Conservation (phyloP, 129 eudicot species). For the Flaveria trinervia region DNA sequence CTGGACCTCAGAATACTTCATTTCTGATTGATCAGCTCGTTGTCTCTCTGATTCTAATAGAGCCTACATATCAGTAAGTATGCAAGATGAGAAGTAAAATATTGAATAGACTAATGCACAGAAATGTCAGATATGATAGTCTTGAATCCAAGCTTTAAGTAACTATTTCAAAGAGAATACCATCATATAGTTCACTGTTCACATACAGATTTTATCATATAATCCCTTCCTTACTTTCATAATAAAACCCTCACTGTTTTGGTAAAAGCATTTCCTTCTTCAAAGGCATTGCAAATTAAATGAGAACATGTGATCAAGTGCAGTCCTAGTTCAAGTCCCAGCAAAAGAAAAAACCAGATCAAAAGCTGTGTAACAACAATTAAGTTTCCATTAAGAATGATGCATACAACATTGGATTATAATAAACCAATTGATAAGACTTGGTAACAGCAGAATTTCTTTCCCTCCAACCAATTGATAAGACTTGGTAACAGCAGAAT, state of each 20-base stretch:
- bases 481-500: slow-evolving; percentile 11
- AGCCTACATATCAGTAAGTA: slow-evolving; percentile 44
- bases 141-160: slow-evolving; percentile 12
- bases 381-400: neutral
- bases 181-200: neutral
- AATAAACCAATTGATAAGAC: neutral
- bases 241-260: neutral
- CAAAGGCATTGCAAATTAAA: neutral
- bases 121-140: slow-evolving; percentile 8
- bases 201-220: neutral
- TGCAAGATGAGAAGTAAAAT: slow-evolving; percentile 9
- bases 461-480: slow-evolving; percentile 19
- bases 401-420: neutral
- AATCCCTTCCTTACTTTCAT: neutral
- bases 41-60: slow-evolving; percentile 67
- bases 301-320: neutral
- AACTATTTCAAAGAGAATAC: neutral
- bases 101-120: neutral
- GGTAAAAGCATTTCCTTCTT: neutral
- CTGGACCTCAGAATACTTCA: slow-evolving; percentile 56
- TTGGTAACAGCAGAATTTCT: slow-evolving; percentile 8
- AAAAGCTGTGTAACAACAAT: neutral
- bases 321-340: slow-evolving; percentile 7
- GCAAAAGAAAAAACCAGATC: neutral
- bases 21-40: slow-evolving; percentile 75